Evolutionary conservation across 306 rosid species (phyloP), one percentile per base, ranked within the genome.

Genomic region (Cucumis hystrix): DNA sequence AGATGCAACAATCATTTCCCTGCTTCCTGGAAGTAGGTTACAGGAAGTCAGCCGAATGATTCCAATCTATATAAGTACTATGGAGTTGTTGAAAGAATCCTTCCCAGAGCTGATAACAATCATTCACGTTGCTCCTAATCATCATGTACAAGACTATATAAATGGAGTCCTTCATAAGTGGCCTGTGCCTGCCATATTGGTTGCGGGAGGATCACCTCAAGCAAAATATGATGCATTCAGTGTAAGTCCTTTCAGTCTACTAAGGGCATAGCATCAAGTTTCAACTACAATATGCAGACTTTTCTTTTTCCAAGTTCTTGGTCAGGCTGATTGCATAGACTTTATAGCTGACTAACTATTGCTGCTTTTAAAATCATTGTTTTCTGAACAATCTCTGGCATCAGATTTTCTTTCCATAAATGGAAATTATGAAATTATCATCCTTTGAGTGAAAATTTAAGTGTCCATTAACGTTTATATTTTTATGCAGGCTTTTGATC

Each of bases 21-120:
- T 95, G 89, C 97, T 92, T 90, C 98, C 98, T 77, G 98, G 97
- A 86, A 95, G 97, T 85, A 92, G 98, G 86, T 79, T 88, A 68
- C 97, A 92, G 83, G 98, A 95, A 84, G 96, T 92, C 83, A 84
- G 82, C 23, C 88, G 89, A 85, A 92, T 95, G 97, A 87, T 89
- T 77, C 85, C 96, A 49, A 84, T 95, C 83, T 95, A 83, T 17
- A 74, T 86, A 77, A 83, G 84, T 45, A 76, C 97, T 6, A 30
- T 92, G 86, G 87, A 77, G 79, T 79, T 88, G 23, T 79, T 95
- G 61, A 84, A 84, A 82, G 89, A 79, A 16, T 73, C 78, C 5
- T 71, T 81, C 78, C 97, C 93, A 7, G 77, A 83, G 76, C 76
- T 90, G 86, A 84, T 86, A 72, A 57, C 93, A 30, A 77, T 86